These are phyloP conservation scores for Cordyceps tenuipes DNA, from an alignment of 2,329 filamentous ascomycete species.

Conservation along the genomic window DNA sequence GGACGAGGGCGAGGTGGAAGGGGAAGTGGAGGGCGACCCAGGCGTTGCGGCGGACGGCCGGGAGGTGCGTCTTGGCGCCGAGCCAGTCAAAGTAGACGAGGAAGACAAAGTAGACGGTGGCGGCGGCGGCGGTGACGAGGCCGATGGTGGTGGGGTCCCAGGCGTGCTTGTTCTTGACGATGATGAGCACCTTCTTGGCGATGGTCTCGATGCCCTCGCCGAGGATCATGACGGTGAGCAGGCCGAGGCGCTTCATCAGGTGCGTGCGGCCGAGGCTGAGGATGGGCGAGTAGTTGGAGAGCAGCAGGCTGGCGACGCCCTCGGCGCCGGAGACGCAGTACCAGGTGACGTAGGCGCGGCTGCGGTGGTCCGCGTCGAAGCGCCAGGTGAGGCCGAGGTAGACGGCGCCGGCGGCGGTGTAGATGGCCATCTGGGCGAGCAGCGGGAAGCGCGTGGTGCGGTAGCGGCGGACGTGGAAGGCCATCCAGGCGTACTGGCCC, in stretches of 20 bases:
- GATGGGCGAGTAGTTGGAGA: constrained; percentile 47
- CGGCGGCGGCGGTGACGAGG: constrained; percentile 29
- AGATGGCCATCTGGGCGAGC: constrained; percentile 26
- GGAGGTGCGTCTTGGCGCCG: constrained; percentile 47
- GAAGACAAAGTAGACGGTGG: constrained; percentile 38
- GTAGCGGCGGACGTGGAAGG: constrained; percentile 35
- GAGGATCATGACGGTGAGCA: constrained; percentile 58
- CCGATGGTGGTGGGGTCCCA: constrained; percentile 34
- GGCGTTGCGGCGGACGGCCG: constrained; percentile 48
- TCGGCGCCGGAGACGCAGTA: constrained; percentile 48
- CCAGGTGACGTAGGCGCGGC: constrained; percentile 34
- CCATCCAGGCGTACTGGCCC: constrained; percentile 43
- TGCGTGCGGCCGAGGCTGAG: constrained; percentile 55
- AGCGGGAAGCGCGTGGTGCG: constrained; percentile 29
- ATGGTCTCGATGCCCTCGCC: constrained; percentile 59
- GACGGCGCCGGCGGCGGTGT: constrained; percentile 26
- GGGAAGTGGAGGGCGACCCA: constrained; percentile 53
- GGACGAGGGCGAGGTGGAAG: constrained; percentile 53
- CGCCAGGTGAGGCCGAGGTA: constrained; percentile 35
- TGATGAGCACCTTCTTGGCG: constrained; percentile 41
- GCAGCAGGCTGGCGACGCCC: constrained; percentile 38
- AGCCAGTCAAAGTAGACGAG: constrained; percentile 52
- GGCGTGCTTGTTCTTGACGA: constrained; percentile 32
- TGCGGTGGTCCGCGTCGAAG: constrained; percentile 26
- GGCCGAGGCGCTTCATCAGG: constrained; percentile 53